A percentile compares a stretch with the other conserved stretches of the same genome.
phyloP scores from a whole-genome alignment of 495 filamentous ascomycete genomes.

The Hypoxylon subgilvum region DNA sequence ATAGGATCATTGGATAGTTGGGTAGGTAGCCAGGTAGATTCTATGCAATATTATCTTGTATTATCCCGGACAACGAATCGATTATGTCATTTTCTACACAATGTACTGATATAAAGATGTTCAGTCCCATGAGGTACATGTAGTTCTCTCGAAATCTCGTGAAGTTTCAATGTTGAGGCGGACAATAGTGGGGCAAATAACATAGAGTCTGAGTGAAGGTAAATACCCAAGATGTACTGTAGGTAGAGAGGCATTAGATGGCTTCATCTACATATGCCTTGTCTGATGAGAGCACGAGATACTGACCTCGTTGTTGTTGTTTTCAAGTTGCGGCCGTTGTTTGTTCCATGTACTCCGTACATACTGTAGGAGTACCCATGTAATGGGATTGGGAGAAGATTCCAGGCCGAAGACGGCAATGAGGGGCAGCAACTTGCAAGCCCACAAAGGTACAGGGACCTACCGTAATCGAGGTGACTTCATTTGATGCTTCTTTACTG shows the following conservation, averaged over 20 bases:
- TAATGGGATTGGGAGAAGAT: slow-evolving; percentile 36
- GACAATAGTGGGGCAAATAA: slow-evolving; percentile 33
- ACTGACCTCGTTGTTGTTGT: slow-evolving; percentile 5
- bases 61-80: slow-evolving; percentile 6
- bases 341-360: neutral
- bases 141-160: too few species aligned
- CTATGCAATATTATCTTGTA: slow-evolving; percentile 7
- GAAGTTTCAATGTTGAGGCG: slow-evolving; percentile 30
- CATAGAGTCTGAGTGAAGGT: too few species aligned
- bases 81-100: slow-evolving; percentile 2
- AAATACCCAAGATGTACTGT: too few species aligned
- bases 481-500: too few species aligned
- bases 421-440: slow-evolving; percentile 33
- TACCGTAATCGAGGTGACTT: too few species aligned
- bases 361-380: too few species aligned
- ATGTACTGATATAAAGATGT: neutral
- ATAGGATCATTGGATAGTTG: slow-evolving; percentile 11
- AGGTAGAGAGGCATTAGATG: too few species aligned
- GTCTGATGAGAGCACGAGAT: slow-evolving; percentile 14
- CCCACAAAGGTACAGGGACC: too few species aligned
- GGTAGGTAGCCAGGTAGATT: slow-evolving; percentile 5
- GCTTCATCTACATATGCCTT: too few species aligned
- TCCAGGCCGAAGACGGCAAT: slow-evolving; percentile 41
- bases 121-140: neutral
- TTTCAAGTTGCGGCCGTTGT: neutral